Base-by-base conservation (phyloP, 345 rosid genomes). In the Psidium guajava region DNA sequence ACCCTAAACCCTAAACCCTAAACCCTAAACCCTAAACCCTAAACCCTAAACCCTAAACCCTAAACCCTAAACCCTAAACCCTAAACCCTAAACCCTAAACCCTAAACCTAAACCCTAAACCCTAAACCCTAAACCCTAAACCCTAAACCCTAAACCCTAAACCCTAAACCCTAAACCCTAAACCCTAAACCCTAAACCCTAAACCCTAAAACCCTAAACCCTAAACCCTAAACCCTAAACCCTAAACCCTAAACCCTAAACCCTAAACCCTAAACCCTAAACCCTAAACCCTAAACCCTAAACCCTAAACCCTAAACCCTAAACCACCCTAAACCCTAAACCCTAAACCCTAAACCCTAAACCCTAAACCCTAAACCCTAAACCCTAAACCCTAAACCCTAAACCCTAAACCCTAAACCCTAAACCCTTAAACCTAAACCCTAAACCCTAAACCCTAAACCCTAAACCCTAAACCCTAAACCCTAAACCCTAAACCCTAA, bases 201-300 rank as follows among this genome's bases (percentile, higher is more conserved):
- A 81, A 81, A 84, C 85, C 85, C 85, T 84, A 84, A 69, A 83
- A n/a, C 85, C 85, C 57, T 32, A 3, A 86, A 83, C 20, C 86
- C 86, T 36, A 28, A 87, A 86, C 64, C 83, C 86, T 84, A 27
- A 84, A 83, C 87, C 89, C 89, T 52, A 85, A 87, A 85, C 83
- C 85, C 80, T 54, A 82, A 64, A 32, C 87, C 85, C 85, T 55
- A 85, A 87, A 85, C 85, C 89, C 89, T 85, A 64, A 87, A 85
- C 87, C 85, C 87, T 83, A 58, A 85, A 85, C 82, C 87, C 85
- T 64, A 22, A 82, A 54, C 84, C 64, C 64, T 82, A 82, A 82
- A 82, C 84, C 84, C 50, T 28, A 83, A 82, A 84, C 86, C 86
- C 84, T 77, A 82, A 85, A 81, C 85, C 87, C 82, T 81, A 85